Evolutionary conservation across 2,329 filamentous ascomycete species (phyloP).

Genomic region (Aspergillus intermedius): DNA sequence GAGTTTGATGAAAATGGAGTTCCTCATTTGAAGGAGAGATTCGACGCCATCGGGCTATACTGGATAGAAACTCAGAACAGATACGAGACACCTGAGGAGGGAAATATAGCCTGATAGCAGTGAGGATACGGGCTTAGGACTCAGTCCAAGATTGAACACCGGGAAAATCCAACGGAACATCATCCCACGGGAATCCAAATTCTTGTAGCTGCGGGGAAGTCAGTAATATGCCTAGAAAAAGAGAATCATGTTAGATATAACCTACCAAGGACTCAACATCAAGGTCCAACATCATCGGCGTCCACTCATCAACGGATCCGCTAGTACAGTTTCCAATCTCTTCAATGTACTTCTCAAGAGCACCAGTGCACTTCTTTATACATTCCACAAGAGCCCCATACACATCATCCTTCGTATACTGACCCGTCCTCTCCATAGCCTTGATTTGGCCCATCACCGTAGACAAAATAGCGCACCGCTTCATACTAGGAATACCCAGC

Average conservation of each 20-base stretch:
- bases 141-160: no score
- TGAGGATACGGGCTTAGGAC: no score
- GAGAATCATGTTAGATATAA: not conserved
- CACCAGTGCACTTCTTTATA: conserved; percentile 2
- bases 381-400: conserved; percentile 8
- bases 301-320: not conserved
- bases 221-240: not conserved
- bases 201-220: not conserved
- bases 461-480: conserved; percentile 10
- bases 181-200: not conserved
- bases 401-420: conserved; percentile 4
- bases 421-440: conserved; percentile 8
- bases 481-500: conserved; percentile 13
- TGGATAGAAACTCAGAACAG: no score
- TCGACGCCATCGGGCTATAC: no score
- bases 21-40: no score
- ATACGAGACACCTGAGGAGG: no score
- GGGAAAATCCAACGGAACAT: not conserved
- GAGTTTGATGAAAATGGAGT: no score
- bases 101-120: no score
- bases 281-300: not conserved
- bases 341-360: conserved; percentile 2
- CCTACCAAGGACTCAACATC: not conserved
- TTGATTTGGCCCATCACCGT: conserved; percentile 11
- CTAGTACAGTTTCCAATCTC: not conserved